Evolutionary conservation across 257 asterid genomes (phyloP).

Genomic region (Fraxinus americana): DNA sequence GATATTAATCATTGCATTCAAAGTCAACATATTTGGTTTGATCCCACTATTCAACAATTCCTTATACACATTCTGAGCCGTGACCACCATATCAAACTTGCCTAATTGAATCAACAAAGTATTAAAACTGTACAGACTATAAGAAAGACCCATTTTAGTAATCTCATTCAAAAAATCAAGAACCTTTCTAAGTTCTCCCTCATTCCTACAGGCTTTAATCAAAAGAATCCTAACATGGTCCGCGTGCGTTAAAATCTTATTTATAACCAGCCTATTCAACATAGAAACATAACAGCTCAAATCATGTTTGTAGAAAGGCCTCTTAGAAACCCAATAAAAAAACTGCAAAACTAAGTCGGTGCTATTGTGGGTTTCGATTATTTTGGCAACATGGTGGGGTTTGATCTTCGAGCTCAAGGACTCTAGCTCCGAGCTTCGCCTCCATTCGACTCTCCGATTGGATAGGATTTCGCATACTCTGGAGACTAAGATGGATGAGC

Average conservation of each 20-base stretch:
- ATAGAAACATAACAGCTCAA: conserved; percentile 67
- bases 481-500: conserved; percentile 35
- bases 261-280: conserved; percentile 71
- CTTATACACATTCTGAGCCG: conserved; percentile 56
- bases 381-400: conserved; percentile 60
- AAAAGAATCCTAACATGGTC: conserved; percentile 78
- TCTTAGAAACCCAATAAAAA: conserved; percentile 81
- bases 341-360: conserved; percentile 62
- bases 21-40: conserved; percentile 65
- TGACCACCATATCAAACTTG: conserved; percentile 66
- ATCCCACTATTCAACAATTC: conserved; percentile 58
- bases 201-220: conserved; percentile 66
- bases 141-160: conserved; percentile 42
- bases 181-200: conserved; percentile 56
- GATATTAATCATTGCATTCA: conserved; percentile 81
- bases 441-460: conserved; percentile 54
- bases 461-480: conserved; percentile 61
- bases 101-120: conserved; percentile 84
- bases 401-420: conserved; percentile 53
- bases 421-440: conserved; percentile 55
- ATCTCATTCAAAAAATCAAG: conserved; percentile 61
- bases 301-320: conserved; percentile 79
- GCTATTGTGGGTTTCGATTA: conserved; percentile 44
- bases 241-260: conserved; percentile 59
- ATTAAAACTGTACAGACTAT: conserved; percentile 68